Evolutionary conservation across 495 filamentous ascomycete species (phyloP).

Genomic region (Neurospora cerealis): DNA sequence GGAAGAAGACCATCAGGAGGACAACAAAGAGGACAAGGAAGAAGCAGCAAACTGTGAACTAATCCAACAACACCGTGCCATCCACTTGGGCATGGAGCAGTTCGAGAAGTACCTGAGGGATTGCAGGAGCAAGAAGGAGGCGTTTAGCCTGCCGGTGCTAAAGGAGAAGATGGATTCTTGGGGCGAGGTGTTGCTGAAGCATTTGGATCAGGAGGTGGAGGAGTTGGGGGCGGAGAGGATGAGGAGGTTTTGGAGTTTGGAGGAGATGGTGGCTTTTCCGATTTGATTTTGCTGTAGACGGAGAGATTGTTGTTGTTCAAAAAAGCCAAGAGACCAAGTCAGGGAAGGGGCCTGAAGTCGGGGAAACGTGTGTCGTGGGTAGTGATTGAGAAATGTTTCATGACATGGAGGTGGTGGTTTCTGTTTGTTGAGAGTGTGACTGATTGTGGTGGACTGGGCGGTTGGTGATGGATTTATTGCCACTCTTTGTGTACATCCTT

Average conservation of each 20-base stretch:
- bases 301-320: no score
- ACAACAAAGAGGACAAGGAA: not conserved
- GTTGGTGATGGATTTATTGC: not conserved
- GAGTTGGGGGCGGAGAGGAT: conserved; percentile 74
- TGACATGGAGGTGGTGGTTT: not conserved
- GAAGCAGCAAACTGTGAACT: conserved; percentile 36
- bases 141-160: conserved; percentile 58
- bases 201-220: conserved; percentile 65
- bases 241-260: conserved; percentile 68
- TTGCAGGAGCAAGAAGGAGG: conserved; percentile 54
- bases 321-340: not conserved
- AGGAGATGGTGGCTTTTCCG: conserved; percentile 65
- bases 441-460: not conserved
- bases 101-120: conserved; percentile 57
- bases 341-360: not conserved
- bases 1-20: not conserved
- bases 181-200: conserved; percentile 59
- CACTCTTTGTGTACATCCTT: not conserved
- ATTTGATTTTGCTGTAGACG: conserved; percentile 35
- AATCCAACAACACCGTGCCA: conserved; percentile 67
- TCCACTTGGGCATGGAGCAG: conserved; percentile 70
- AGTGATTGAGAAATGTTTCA: not conserved
- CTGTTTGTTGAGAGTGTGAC: not conserved
- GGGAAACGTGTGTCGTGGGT: not conserved
- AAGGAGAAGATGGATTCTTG: conserved; percentile 56